These are phyloP conservation scores for Pulicaria dysenterica DNA, from an alignment of 129 eudicot species.

Conservation along the genomic window DNA sequence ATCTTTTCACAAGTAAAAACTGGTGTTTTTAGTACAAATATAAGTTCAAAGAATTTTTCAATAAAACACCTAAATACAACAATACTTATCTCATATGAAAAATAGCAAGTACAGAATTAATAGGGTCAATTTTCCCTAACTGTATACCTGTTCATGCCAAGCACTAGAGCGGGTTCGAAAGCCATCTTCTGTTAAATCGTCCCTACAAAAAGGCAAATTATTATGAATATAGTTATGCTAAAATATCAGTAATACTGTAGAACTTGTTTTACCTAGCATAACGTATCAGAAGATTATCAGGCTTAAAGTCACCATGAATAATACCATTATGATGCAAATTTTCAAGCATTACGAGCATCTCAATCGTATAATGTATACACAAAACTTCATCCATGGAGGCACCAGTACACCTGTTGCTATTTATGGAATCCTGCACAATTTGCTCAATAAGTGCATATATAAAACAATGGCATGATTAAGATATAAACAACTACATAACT, in stretches of 20 bases:
- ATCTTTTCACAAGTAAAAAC: too few relatives aligned
- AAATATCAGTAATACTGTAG: background rate
- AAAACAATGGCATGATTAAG: background rate
- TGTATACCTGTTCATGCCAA: slow-evolving; percentile 83
- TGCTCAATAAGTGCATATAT: slow-evolving; percentile 12
- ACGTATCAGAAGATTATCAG: slow-evolving; percentile 89
- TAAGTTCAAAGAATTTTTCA: too few relatives aligned
- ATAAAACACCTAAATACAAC: too few relatives aligned
- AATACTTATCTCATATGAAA: too few relatives aligned
- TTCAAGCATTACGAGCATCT: slow-evolving; percentile 87
- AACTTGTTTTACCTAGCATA: slow-evolving; percentile 63
- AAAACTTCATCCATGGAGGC: slow-evolving; percentile 84
- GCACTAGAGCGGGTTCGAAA: slow-evolving; percentile 62
- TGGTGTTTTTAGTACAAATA: too few relatives aligned
- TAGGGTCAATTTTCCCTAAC: background rate
- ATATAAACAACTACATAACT: slow-evolving; percentile 2
- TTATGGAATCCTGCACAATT: slow-evolving; percentile 83
- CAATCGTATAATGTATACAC: slow-evolving; percentile 91
- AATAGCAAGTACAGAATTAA: too few relatives aligned
- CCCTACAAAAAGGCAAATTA: slow-evolving; percentile 46
- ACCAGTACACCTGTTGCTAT: slow-evolving; percentile 53
- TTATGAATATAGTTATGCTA: background rate
- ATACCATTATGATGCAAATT: slow-evolving; percentile 64
- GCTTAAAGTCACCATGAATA: slow-evolving; percentile 95
- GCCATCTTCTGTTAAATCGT: slow-evolving; percentile 58